phyloP scores from a whole-genome alignment of 345 rosid genomes.

The Iberis pinnata region DNA sequence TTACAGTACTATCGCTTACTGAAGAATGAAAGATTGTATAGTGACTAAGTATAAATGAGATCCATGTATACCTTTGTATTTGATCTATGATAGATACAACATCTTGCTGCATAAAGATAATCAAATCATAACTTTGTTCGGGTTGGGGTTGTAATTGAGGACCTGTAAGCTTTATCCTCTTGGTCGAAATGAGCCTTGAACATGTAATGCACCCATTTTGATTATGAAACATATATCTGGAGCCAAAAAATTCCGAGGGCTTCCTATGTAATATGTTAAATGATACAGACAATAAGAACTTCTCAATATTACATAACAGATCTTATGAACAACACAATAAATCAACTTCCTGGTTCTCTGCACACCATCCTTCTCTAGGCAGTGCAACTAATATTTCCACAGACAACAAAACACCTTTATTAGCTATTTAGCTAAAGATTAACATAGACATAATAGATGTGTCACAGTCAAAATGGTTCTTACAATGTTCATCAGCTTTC shows the following conservation, averaged over 20 bases:
- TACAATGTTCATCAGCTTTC: constrained; percentile 50
- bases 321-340: constrained; percentile 78
- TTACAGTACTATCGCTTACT: not conserved
- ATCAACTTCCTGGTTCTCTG: constrained; percentile 64
- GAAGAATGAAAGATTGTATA: not conserved
- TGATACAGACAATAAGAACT: constrained; percentile 4
- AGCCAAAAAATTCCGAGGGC: constrained; percentile 61
- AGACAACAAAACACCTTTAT: no score
- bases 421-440: no score
- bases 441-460: constrained; percentile 8
- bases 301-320: constrained; percentile 2
- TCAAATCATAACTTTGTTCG: constrained; percentile 37
- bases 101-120: constrained; percentile 65
- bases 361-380: constrained; percentile 63
- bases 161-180: constrained; percentile 45
- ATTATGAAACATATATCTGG: constrained; percentile 53
- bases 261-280: constrained; percentile 31
- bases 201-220: constrained; percentile 50
- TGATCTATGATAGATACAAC: constrained; percentile 52
- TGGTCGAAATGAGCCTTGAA: constrained; percentile 65
- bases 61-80: constrained; percentile 44
- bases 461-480: constrained; percentile 34
- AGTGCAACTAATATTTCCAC: constrained; percentile 53
- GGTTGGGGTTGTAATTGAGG: constrained; percentile 26
- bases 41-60: constrained; percentile 8